Evolutionary conservation across 2,329 filamentous ascomycete genomes (phyloP), one percentile per base, ranked within the genome.

Genomic region (Penicillium griseofulvum): DNA sequence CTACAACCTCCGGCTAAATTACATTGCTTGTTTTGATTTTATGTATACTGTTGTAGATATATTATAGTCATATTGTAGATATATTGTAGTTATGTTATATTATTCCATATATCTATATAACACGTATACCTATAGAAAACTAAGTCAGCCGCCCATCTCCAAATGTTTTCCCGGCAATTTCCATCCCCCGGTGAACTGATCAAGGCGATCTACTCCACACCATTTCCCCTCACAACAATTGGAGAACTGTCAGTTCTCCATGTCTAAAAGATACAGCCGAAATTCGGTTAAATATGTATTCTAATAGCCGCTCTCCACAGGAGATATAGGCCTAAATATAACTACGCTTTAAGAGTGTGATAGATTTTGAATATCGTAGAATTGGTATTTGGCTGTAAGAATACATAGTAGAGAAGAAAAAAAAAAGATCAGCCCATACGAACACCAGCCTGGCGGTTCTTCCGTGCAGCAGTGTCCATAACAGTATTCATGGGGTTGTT

Each of bases 361-460:
- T 44, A 34, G 11, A 50, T 16, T 33, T 50, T 24, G 48, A 8
- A 50, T 43, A 50, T 50, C 48, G 26, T 43, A 43, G 34, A 26
- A 17, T 50, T 60, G 50, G 48, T 59, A 57, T 59, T 47, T 57
- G 11, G 31, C 24, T 61, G 54, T 50, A 44, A 50, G 41, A 36
- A 14, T 5, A 34, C n/a, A n/a, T n/a, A n/a, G n/a, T n/a, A n/a
- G n/a, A n/a, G n/a, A n/a, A 56, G n/a, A 54, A 17, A 41, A 22
- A 24, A 51, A 58, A 56, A 62, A 52, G 37, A 49, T 70, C 58
- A 86, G 62, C 82, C 83, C 69, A 87, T 71, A 39, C 84, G 75
- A 33, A 87, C 83, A 64, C 84, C 84, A 45, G 84, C 84, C 63
- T 84, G 81, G 62, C 83, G 80, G 65, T 83, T 82, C 75, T 82